Percentiles rank a stretch among this genome's conserved stretches.
Evolutionary conservation across 2,329 filamentous ascomycete species (phyloP).

Genomic region (Colletotrichum aenigma): DNA sequence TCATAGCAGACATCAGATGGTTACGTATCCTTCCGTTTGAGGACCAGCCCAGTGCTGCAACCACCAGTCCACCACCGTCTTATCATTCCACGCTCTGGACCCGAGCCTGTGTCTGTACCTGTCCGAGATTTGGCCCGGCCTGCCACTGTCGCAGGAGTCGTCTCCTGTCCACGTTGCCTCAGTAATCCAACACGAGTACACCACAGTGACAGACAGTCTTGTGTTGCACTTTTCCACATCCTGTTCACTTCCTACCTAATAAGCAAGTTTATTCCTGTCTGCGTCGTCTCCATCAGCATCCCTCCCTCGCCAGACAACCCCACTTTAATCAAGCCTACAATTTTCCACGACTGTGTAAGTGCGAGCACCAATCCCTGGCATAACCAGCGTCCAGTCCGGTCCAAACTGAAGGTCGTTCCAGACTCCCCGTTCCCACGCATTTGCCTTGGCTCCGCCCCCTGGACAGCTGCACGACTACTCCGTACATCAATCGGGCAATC

Average conservation of each 20-base stretch:
- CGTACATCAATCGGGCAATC: not conserved
- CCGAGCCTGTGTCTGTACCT: not conserved
- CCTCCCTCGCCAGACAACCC: not conserved
- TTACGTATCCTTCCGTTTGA: conserved; percentile 6
- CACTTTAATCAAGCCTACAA: not conserved
- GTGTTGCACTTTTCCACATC: not conserved
- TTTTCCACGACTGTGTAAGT: not conserved
- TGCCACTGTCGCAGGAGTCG: not conserved
- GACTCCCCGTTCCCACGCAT: not conserved
- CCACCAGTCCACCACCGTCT: not conserved
- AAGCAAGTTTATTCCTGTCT: not conserved
- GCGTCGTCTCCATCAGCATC: not conserved
- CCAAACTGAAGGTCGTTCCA: not conserved
- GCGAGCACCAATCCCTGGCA: not conserved
- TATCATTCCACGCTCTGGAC: not conserved
- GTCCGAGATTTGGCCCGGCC: not conserved
- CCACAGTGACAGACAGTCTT: not conserved
- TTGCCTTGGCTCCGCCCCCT: not conserved
- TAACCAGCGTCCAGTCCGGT: not conserved
- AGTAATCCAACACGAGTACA: not conserved
- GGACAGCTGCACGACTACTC: not conserved
- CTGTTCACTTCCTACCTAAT: not conserved
- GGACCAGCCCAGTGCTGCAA: not conserved
- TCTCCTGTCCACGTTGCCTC: not conserved
- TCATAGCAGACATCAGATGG: not conserved